Evolutionary conservation across 2,329 filamentous ascomycete genomes (phyloP), one percentile per base, ranked within the genome.

Genomic region (Fusarium floridanum): DNA sequence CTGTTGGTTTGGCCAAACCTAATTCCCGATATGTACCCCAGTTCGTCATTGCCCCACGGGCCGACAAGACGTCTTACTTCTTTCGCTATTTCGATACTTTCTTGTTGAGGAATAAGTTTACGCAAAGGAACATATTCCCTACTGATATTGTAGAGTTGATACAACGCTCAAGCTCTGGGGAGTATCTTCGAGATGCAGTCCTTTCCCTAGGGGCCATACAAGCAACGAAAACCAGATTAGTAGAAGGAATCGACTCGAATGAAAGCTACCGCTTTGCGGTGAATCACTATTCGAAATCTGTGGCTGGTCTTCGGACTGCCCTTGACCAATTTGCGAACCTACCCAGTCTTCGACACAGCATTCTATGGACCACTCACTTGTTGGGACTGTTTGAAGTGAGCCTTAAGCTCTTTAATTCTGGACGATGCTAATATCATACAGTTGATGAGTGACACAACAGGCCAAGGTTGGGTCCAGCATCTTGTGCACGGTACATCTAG

Each of bases 341-440:
- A 2, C 43, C 71, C 2, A 66, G 57, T 0, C 50, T 70, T 1
- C 72, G 66, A 1, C 56, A 71, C 17, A 68, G 71, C 7, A 75
- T 82, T 2, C 60, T 83, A 0, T 84, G 82, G 82, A 79, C 82
- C 0, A 83, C 82, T 0, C 72, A 83, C 4, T 55, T 83, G 1
- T 67, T 83, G 0, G 82, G 82, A 0, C 56, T 83, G 1, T 83
- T 83, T 10, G 82, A 84, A 73, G 82, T 83, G 7, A 22, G 68
- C 64, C 6, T 1, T 0, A 8, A 5, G 5, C 6, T 9, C 4
- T 4, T 1, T 22, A 22, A 2, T 6, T 12, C 4, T 0, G 6
- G n/a, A 4, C 4, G 12, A 37, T 14, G 3, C n/a, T 48, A 17
- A 34, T n/a, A 16, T 1, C 2, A 0, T 22, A 0, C 11, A 83